Conservation (phyloP, 306 rosid genomes). For the Quercus dentata region DNA sequence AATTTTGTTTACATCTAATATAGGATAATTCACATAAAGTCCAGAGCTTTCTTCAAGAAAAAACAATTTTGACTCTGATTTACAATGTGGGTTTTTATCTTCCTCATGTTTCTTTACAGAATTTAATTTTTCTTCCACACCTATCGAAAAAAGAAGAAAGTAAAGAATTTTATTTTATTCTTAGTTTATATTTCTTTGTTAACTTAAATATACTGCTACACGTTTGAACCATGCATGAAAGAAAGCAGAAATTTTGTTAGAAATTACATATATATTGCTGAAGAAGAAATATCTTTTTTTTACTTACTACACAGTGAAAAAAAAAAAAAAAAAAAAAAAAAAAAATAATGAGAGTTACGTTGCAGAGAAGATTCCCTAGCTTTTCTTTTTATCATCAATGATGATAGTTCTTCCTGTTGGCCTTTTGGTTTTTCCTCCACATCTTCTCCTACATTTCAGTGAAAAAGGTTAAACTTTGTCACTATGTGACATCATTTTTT, state of each 20-base stretch:
- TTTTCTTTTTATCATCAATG: conserved; percentile 70
- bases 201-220: conserved; percentile 32
- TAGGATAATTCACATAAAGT: conserved; percentile 18
- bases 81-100: conserved; percentile 26
- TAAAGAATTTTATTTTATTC: background rate
- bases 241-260: background rate
- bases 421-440: conserved; percentile 58
- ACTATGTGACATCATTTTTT: conserved; percentile 61
- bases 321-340: background rate
- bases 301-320: conserved; percentile 25
- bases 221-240: conserved; percentile 59
- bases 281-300: too few relatives aligned
- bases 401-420: conserved; percentile 73
- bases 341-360: conserved; percentile 3
- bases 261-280: too few relatives aligned
- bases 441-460: conserved; percentile 95
- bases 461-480: conserved; percentile 90
- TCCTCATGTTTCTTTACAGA: background rate
- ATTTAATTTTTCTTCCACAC: background rate
- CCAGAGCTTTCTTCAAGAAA: conserved; percentile 16
- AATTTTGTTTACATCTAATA: background rate
- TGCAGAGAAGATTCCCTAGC: conserved; percentile 82
- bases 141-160: background rate
- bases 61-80: conserved; percentile 4
- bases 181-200: background rate